phyloP scores from a whole-genome alignment of 306 rosid genomes.

The Argentina anserina region DNA sequence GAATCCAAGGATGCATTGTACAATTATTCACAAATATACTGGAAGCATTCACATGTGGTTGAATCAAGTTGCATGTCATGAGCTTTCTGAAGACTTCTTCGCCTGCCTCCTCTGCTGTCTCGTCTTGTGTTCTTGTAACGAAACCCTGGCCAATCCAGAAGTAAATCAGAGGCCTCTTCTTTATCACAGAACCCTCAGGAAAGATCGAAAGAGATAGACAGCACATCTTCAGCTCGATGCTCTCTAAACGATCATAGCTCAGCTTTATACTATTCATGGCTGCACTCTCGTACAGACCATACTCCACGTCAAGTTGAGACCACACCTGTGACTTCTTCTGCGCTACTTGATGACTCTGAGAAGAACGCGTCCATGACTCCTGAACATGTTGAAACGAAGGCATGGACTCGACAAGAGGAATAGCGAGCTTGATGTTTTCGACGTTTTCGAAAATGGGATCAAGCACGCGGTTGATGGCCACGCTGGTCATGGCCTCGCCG shows the following conservation, averaged over 20 bases:
- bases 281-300: not conserved
- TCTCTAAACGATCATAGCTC: not conserved
- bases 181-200: slow-evolving; percentile 11
- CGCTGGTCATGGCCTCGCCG: not conserved
- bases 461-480: not conserved
- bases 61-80: slow-evolving; percentile 9
- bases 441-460: not conserved
- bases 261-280: not conserved
- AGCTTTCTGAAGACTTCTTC: slow-evolving; percentile 13
- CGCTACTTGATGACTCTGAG: not conserved
- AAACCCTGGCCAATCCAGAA: slow-evolving; percentile 38
- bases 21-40: slow-evolving; percentile 5
- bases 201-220: slow-evolving; percentile 18
- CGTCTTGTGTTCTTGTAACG: not conserved
- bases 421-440: not conserved
- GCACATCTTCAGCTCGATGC: slow-evolving; percentile 12
- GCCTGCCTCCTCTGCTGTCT: slow-evolving; percentile 23
- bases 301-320: slow-evolving; percentile 1
- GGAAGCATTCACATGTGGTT: not conserved
- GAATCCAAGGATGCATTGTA: slow-evolving; percentile 25
- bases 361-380: not conserved
- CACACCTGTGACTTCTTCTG: not conserved
- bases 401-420: not conserved
- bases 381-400: not conserved
- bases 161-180: slow-evolving; percentile 29